Evolutionary conservation across 352 stramenopile genomes (phyloP), one percentile per base, ranked within the genome.

Genomic region (Pythium sukuiense): DNA sequence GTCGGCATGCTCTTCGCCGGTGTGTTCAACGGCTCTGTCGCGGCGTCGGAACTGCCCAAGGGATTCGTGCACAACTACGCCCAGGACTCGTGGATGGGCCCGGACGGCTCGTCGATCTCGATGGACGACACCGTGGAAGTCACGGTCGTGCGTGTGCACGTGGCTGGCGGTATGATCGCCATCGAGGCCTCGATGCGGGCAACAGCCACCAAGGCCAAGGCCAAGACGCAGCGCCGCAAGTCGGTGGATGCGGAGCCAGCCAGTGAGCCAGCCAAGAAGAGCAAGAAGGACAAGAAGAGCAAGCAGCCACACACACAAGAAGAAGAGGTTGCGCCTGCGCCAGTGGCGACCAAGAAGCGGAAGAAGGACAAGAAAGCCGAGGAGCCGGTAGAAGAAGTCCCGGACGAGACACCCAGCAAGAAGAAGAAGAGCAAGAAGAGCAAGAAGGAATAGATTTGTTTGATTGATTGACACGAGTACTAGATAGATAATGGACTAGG

Each of bases 21-120:
- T 48, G 83, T 93, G 12, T 95, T 95, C 64, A 95, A 93, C 62
- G 86, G 84, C 16, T 95, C 86, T 13, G 85, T 95, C 29, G 69
- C 82, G 2, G 81, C 85, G n/a, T 74, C 73, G 3, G 84, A 95
- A 56, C 71, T 95, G 61, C 83, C 86, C 39, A 81, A 84, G 67
- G 82, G 83, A 45, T 95, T 79, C 53, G 82, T 92, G 33, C 82
- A 93, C 73, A 95, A 91, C 70, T 92, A 92, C 67, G 71, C 76
- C 18, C 69, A 90, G 65, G 86, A 95, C 59, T 81, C 76, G 35
- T 95, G 86, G 85, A 58, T 89, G 52, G 80, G 67, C 26, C 71
- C 77, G 37, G 71, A 87, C 58, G 81, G 80, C 11, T 76, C 75
- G 27, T 77, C 77, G 8, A 90, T 95, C 50, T 71, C 78, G 0